Percentiles rank a stretch among this genome's conserved stretches.
phyloP scores from a whole-genome alignment of 805 yeast genomes.

The Candida dendrica region DNA sequence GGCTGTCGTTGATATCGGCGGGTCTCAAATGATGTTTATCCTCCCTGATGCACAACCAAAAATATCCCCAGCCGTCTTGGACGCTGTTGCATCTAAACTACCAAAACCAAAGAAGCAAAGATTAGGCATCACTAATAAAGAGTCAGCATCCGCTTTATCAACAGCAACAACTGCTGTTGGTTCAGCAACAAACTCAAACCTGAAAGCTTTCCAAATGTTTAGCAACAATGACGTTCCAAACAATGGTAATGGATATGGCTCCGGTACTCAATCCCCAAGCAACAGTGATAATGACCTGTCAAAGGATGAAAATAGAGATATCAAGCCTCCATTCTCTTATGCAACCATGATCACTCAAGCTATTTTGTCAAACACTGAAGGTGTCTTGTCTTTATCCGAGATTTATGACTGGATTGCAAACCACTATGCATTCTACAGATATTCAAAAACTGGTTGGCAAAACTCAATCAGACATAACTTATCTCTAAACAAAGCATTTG shows the following conservation, averaged over 20 bases:
- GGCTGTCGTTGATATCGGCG: constrained; percentile 90
- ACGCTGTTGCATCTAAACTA: constrained; percentile 24
- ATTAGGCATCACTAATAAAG: constrained; percentile 14
- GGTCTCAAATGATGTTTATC: constrained; percentile 98
- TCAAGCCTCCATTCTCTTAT: constrained; percentile 94
- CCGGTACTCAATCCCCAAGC: neutral
- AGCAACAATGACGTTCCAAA: constrained; percentile 27
- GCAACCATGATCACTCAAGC: constrained; percentile 99
- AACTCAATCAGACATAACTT: constrained; percentile 93
- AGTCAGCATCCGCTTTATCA: constrained; percentile 3
- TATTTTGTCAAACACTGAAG: constrained; percentile 79
- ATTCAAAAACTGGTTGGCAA: constrained; percentile 96
- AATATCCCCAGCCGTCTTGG: constrained; percentile 36
- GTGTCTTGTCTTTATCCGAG: constrained; percentile 82
- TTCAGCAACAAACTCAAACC: too few species aligned
- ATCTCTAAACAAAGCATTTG: constrained; percentile 93
- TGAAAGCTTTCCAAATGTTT: constrained; percentile 50
- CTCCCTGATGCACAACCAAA: constrained; percentile 83
- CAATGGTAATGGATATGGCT: neutral
- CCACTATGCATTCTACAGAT: constrained; percentile 87
- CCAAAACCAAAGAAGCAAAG: constrained; percentile 21
- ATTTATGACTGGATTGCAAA: constrained; percentile 86
- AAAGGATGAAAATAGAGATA: constrained; percentile 84
- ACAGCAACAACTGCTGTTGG: too few species aligned
- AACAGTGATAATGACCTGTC: constrained; percentile 53